Evolutionary conservation across 2,329 filamentous ascomycete genomes (phyloP).

Genomic region (Fonsecaea pugnacius): DNA sequence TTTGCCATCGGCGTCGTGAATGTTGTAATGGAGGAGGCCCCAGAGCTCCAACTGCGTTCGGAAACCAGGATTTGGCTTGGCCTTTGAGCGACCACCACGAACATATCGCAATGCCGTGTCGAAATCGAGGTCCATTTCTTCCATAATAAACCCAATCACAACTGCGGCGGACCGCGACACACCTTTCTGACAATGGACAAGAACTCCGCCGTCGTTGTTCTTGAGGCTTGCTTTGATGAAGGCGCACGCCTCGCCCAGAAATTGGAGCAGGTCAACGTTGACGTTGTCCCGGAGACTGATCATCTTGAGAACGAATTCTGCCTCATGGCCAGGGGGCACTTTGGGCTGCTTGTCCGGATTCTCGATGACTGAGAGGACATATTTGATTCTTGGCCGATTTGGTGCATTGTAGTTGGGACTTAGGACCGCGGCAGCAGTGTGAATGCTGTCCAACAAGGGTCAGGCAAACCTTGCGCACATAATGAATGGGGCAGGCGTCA

Average conservation of each 20-base stretch:
- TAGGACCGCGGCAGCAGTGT: conserved; percentile 32
- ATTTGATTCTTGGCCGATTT: conserved; percentile 29
- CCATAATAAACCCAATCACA: conserved; percentile 32
- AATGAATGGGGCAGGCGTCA: not conserved
- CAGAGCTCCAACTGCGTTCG: conserved; percentile 30
- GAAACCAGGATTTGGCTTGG: conserved; percentile 31
- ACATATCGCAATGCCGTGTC: conserved; percentile 31
- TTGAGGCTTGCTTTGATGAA: conserved; percentile 28
- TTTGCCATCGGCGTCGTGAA: conserved; percentile 24
- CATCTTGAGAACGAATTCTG: conserved; percentile 33
- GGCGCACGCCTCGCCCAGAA: conserved; percentile 25
- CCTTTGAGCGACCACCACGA: conserved; percentile 23
- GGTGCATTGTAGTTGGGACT: conserved; percentile 31
- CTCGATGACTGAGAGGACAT: conserved; percentile 31
- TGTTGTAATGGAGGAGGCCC: conserved; percentile 25
- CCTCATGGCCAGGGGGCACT: conserved; percentile 23
- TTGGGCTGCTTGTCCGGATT: conserved; percentile 24
- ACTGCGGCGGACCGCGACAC: conserved; percentile 34
- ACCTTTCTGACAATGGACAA: conserved; percentile 34
- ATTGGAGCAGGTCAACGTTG: conserved; percentile 25
- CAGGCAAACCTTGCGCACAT: not conserved
- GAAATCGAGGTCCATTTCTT: conserved; percentile 30
- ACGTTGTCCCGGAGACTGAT: conserved; percentile 26
- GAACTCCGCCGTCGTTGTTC: conserved; percentile 31
- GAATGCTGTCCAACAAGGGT: conserved; percentile 21